Evolutionary conservation across 257 asterid species (phyloP), one percentile per base, ranked within the genome.

Genomic region (Jasminum sambac): DNA sequence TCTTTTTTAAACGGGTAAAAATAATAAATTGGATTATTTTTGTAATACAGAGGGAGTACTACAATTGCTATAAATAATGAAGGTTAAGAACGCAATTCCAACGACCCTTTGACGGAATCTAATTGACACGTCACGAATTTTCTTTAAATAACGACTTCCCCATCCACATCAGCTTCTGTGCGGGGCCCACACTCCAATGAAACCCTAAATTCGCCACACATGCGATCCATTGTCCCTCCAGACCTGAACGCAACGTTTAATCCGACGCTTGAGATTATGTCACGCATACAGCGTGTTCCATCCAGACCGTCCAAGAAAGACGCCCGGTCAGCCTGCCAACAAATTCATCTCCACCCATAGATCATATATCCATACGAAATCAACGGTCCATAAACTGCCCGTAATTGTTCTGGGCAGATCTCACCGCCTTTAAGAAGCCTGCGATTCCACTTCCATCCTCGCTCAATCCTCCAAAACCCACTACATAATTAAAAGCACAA

Each of bases 271-370:
- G 30, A 55, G 34, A 55, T 55, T 0, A 0, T 0, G 55, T 86
- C 98, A 86, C 95, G 95, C 85, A 88, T 77, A 17, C 0, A 0
- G 0, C 0, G 0, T 34, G n/a, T 37, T 1, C 0, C 26, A 92
- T 86, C 89, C 0, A 1, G 1, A 37, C 92, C 96, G 95, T 83
- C 37, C 8, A 58, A 74, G 86, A 70, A 85, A 85, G 90, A 72
- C 77, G 83, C 78, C 30, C 83, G 96, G 96, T 84, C 91, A 92
- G 95, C 90, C 96, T 83, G 92, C 92, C 71, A 81, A 85, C 85
- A 73, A 80, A 83, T 2, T 46, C n/a, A 69, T 23, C 4, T 6
- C 6, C 24, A 0, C 95, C 92, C 68, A 79, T 36, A 4, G 95
- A 87, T 90, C 59, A 66, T 39, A 9, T 66, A 6, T 17, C 38